phyloP scores from a whole-genome alignment of 805 yeast genomes.

The Saccharomycopsis capsularis region DNA sequence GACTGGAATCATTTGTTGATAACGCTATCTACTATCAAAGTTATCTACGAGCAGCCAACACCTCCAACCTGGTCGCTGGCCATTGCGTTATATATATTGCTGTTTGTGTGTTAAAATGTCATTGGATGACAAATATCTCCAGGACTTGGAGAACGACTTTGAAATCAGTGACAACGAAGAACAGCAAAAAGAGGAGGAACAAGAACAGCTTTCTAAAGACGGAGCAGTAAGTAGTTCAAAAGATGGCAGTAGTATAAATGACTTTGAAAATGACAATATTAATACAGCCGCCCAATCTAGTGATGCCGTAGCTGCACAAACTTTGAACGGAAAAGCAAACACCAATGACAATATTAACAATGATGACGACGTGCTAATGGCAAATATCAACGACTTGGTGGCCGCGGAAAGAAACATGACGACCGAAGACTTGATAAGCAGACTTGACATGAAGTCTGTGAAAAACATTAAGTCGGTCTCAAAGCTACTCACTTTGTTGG shows the following conservation, averaged over 20 bases:
- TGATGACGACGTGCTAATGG: neutral
- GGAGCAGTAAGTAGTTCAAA: neutral
- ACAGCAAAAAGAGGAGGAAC: neutral
- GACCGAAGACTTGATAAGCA: conserved; percentile 15
- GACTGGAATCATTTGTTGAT: too few species aligned
- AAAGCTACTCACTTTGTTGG: neutral
- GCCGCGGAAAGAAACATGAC: conserved; percentile 14
- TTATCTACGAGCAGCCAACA: too few species aligned
- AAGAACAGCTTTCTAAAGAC: too few species aligned
- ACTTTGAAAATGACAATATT: neutral
- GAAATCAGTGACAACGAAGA: neutral
- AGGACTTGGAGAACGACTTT: neutral
- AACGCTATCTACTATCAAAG: too few species aligned
- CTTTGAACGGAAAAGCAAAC: neutral
- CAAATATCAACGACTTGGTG: conserved; percentile 4
- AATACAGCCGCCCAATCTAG: neutral
- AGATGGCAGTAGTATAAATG: neutral
- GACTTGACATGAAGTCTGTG: conserved; percentile 22
- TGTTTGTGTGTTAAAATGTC: neutral
- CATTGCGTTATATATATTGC: too few species aligned
- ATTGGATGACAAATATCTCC: neutral
- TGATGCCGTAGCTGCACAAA: too few species aligned
- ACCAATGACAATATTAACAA: neutral
- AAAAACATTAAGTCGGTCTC: conserved; percentile 11
- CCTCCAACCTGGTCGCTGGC: too few species aligned